Evolutionary conservation across 1,284 basidiomycete species (phyloP).

Genomic region (Melanopsichium pennsylvanicum): DNA sequence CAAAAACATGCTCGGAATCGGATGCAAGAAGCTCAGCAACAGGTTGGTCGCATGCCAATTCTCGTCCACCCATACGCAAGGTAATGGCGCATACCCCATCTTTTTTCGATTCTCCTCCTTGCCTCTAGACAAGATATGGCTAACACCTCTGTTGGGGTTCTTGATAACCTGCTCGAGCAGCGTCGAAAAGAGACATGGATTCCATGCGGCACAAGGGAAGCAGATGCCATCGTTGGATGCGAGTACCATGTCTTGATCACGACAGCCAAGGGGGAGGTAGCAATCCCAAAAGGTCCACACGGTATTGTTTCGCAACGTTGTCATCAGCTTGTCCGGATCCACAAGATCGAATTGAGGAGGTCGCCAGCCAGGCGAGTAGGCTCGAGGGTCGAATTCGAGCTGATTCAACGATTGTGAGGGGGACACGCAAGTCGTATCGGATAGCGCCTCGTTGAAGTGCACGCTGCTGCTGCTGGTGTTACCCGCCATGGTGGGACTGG

Average conservation of each 20-base stretch:
- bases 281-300: slow-evolving; percentile 52
- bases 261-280: slow-evolving; percentile 36
- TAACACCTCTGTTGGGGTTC: slow-evolving; percentile 14
- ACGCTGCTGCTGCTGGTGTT: slow-evolving; percentile 7
- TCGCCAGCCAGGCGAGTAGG: slow-evolving; percentile 19
- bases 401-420: slow-evolving; percentile 5
- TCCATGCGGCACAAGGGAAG: slow-evolving; percentile 43
- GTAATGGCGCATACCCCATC: slow-evolving; percentile 27
- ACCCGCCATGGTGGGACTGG: slow-evolving; percentile 14
- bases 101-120: slow-evolving; percentile 19
- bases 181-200: slow-evolving; percentile 36
- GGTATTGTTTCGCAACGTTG: slow-evolving; percentile 19
- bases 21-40: slow-evolving; percentile 40
- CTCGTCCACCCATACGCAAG: slow-evolving; percentile 36
- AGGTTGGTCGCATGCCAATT: slow-evolving; percentile 38
- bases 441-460: slow-evolving; percentile 10
- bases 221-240: slow-evolving; percentile 34
- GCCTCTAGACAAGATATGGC: slow-evolving; percentile 12
- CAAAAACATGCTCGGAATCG: slow-evolving; percentile 34
- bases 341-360: slow-evolving; percentile 26
- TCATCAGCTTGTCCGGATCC: slow-evolving; percentile 24
- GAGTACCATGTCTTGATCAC: slow-evolving; percentile 42
- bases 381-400: slow-evolving; percentile 13
- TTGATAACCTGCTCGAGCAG: slow-evolving; percentile 23
- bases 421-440: slow-evolving; percentile 3